Conservation (phyloP, 106 monocot species). For the Iris macrosiphon region DNA sequence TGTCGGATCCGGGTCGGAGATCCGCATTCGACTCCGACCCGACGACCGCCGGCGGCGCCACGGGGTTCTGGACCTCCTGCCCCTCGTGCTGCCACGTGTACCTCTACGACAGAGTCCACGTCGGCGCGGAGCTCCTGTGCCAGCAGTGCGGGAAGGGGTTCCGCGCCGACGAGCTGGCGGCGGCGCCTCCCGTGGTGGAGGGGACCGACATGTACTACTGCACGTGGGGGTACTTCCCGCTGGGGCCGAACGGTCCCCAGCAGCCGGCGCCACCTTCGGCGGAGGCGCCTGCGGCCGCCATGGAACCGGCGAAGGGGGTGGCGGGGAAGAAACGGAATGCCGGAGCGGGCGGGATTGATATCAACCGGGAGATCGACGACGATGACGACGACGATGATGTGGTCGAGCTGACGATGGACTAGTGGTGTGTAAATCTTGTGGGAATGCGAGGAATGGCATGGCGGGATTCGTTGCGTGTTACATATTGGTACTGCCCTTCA, state of each 20-base stretch:
- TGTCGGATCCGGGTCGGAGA: slow-evolving; percentile 43
- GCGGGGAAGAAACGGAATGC: no score
- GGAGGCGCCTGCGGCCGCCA: no score
- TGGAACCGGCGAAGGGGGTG: no score
- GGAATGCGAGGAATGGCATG: no score
- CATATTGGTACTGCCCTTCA: no score
- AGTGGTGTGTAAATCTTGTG: no score
- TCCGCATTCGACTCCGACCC: slow-evolving; percentile 30
- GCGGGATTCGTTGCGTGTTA: no score
- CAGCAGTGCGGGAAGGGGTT: slow-evolving; percentile 40
- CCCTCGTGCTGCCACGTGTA: slow-evolving; percentile 46
- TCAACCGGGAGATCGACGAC: no score
- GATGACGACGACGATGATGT: no score
- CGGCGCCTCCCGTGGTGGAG: slow-evolving; percentile 54
- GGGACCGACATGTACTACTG: slow-evolving; percentile 74
- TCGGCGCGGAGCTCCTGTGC: slow-evolving; percentile 31
- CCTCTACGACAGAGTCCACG: slow-evolving; percentile 40
- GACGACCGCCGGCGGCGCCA: neutral
- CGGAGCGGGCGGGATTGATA: no score
- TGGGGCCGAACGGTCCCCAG: no score
- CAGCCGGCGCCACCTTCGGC: slow-evolving; percentile 20
- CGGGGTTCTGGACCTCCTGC: slow-evolving; percentile 71
- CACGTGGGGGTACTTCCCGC: slow-evolving; percentile 68
- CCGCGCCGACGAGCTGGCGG: slow-evolving; percentile 28
- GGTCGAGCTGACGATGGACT: no score